phyloP scores from a whole-genome alignment of 2,329 filamentous ascomycete genomes.

The Thielaviopsis musarum region DNA sequence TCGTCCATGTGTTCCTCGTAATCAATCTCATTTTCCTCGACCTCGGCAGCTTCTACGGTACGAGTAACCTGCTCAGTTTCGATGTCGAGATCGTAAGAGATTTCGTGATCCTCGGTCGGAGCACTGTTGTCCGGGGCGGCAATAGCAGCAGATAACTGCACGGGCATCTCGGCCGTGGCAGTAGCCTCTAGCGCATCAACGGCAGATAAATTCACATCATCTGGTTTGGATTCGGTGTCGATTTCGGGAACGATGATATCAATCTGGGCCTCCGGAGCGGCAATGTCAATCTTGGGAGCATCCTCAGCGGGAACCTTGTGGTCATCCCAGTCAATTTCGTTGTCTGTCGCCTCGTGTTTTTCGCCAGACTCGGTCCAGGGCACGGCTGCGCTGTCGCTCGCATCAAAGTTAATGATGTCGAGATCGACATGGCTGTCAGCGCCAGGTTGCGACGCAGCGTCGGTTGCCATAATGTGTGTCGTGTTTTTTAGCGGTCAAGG shows the following conservation, averaged over 20 bases:
- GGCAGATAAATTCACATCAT: not conserved
- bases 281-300: not conserved
- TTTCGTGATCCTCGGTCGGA: not conserved
- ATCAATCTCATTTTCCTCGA: slow-evolving; percentile 12
- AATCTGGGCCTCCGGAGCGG: not conserved
- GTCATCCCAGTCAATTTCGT: slow-evolving; percentile 12
- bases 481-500: not conserved
- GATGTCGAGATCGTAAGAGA: slow-evolving; percentile 9
- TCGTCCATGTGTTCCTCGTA: slow-evolving; percentile 10
- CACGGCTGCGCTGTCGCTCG: slow-evolving; percentile 13
- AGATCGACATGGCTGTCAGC: slow-evolving; percentile 17
- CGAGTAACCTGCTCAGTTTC: not conserved
- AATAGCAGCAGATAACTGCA: not conserved
- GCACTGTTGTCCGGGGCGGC: not conserved
- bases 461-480: slow-evolving; percentile 10
- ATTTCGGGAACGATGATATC: not conserved
- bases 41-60: not conserved
- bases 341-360: not conserved
- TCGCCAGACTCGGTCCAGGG: not conserved
- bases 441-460: slow-evolving; percentile 14
- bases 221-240: not conserved
- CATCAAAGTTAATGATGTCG: slow-evolving; percentile 24
- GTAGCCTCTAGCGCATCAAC: not conserved
- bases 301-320: not conserved
- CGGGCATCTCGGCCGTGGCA: not conserved